Conservation (phyloP, 495 filamentous ascomycete genomes). For the Bathelium albidoporum region DNA sequence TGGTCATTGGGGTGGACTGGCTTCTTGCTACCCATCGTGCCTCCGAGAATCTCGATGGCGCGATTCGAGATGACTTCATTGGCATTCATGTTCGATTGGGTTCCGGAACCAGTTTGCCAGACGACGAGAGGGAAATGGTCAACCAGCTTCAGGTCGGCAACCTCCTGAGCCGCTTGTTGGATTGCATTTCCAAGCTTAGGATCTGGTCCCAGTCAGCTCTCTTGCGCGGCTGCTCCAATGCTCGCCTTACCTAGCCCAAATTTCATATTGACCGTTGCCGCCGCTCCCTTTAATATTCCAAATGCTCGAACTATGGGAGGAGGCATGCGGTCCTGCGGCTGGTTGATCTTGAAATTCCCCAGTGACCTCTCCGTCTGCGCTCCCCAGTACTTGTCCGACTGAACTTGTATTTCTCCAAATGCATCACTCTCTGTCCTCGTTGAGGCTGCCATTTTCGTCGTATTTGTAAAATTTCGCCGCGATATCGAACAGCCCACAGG, state of each 20-base stretch:
- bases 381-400: slow-evolving; percentile 95
- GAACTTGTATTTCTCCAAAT: slow-evolving; percentile 89
- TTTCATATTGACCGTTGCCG: slow-evolving; percentile 90
- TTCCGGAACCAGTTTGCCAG: slow-evolving; percentile 98
- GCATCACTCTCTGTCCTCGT: slow-evolving; percentile 87
- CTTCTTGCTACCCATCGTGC: slow-evolving; percentile 89
- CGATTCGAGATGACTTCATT: slow-evolving; percentile 99
- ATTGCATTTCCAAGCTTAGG: slow-evolving; percentile 88
- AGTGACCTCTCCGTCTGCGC: slow-evolving; percentile 96
- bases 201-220: slow-evolving; percentile 40
- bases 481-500: background rate
- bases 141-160: slow-evolving; percentile 84
- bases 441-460: slow-evolving; percentile 24
- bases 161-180: slow-evolving; percentile 85
- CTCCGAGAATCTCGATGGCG: slow-evolving; percentile 94
- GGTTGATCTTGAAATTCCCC: slow-evolving; percentile 97
- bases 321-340: slow-evolving; percentile 97
- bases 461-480: slow-evolving; percentile 14
- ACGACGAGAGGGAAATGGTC: slow-evolving; percentile 98
- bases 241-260: slow-evolving; percentile 73
- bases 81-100: slow-evolving; percentile 99
- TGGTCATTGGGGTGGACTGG: slow-evolving; percentile 99
- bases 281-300: slow-evolving; percentile 94
- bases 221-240: background rate
- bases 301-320: slow-evolving; percentile 85